phyloP scores from a whole-genome alignment of 768 basidiomycete genomes.

The Sarcodon sp. region DNA sequence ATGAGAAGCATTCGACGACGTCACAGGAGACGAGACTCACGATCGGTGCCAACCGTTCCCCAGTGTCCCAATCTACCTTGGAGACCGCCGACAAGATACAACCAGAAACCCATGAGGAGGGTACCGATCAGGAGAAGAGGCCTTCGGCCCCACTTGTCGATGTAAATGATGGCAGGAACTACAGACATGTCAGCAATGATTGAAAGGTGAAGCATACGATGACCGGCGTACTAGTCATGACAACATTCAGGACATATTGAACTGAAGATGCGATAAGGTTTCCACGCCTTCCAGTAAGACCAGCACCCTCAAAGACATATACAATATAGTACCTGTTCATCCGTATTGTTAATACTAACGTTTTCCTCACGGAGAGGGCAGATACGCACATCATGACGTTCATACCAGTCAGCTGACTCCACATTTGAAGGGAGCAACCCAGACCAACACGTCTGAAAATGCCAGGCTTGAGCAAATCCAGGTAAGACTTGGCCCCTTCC shows the following conservation, averaged over 20 bases:
- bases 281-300: constrained; percentile 59
- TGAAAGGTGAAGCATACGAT: background rate
- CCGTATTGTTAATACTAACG: background rate
- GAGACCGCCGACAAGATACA: constrained; percentile 66
- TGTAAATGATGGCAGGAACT: constrained; percentile 42
- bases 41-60: constrained; percentile 28
- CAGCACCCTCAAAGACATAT: constrained; percentile 69
- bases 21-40: constrained; percentile 11
- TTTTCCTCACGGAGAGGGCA: background rate
- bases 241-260: constrained; percentile 33
- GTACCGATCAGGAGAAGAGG: constrained; percentile 61
- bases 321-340: constrained; percentile 37
- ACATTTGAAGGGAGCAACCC: constrained; percentile 65
- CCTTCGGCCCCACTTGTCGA: constrained; percentile 70
- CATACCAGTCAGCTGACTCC: constrained; percentile 69
- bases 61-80: constrained; percentile 57
- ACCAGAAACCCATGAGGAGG: constrained; percentile 61
- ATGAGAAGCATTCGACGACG: background rate
- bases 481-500: constrained; percentile 59
- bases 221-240: constrained; percentile 16
- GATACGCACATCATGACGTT: constrained; percentile 64
- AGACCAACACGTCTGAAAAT: constrained; percentile 61
- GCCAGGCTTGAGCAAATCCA: constrained; percentile 52
- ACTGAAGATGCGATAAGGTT: constrained; percentile 69
- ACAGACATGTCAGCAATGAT: background rate